Conservation (phyloP, 345 rosid genomes). For the Murraya koenigii region DNA sequence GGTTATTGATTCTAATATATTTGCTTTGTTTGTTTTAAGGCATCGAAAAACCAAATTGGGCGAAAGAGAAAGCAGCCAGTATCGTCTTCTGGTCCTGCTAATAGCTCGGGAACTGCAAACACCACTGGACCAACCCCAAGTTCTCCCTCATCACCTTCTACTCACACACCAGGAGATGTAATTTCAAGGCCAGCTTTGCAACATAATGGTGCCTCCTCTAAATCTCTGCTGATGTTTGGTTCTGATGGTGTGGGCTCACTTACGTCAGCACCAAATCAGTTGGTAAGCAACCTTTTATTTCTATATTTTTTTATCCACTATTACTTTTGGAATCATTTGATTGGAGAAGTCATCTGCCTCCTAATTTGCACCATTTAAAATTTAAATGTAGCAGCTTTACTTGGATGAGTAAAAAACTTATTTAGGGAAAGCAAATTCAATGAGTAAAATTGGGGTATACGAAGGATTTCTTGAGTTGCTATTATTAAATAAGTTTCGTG, state of each 20-base stretch:
- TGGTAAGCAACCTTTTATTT: slow-evolving; percentile 29
- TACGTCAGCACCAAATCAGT: slow-evolving; percentile 46
- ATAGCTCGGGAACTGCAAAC: slow-evolving; percentile 54
- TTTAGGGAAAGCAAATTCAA: background rate
- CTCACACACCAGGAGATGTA: slow-evolving; percentile 53
- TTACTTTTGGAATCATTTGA: slow-evolving; percentile 2
- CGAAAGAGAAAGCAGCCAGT: slow-evolving; percentile 53
- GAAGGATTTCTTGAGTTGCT: background rate
- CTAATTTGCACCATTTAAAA: background rate
- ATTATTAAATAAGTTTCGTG: background rate
- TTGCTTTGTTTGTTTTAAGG: slow-evolving; percentile 30
- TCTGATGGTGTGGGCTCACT: slow-evolving; percentile 52
- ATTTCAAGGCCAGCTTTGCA: slow-evolving; percentile 44
- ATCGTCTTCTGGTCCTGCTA: slow-evolving; percentile 56
- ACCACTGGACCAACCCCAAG: slow-evolving; percentile 53
- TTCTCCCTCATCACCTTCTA: slow-evolving; percentile 55
- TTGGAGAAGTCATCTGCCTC: background rate
- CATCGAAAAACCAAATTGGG: slow-evolving; percentile 42
- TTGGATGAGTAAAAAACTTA: background rate
- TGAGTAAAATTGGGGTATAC: background rate
- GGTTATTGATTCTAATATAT: slow-evolving; percentile 9
- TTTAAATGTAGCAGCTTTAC: background rate
- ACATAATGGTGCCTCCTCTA: slow-evolving; percentile 47
- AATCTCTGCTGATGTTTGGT: slow-evolving; percentile 48
- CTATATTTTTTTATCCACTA: background rate